Percentiles rank a stretch among this genome's conserved stretches.
Evolutionary conservation across 2,329 filamentous ascomycete species (phyloP).

Genomic region (Ceratocystiopsis sp.): DNA sequence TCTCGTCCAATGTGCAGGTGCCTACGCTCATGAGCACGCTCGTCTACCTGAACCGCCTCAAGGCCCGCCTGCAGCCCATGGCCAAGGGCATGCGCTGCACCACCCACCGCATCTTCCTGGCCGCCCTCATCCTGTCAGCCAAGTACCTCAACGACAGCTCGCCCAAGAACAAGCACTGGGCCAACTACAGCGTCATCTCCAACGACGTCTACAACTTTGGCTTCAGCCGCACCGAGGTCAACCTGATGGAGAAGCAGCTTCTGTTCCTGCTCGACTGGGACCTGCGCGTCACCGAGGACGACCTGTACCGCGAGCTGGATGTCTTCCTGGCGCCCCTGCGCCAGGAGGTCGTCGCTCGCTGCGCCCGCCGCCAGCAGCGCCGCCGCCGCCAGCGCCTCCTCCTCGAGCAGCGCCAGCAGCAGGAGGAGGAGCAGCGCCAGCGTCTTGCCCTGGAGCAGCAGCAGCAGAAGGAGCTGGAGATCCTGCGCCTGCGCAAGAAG

Average conservation of each 20-base stretch:
- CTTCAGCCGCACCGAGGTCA: constrained; percentile 90
- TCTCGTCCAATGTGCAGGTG: constrained; percentile 89
- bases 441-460: constrained; percentile 11
- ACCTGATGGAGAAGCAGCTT: constrained; percentile 98
- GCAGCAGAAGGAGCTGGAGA: constrained; percentile 8
- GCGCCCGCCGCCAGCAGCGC: constrained; percentile 32
- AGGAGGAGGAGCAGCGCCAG: constrained; percentile 26
- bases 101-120: constrained; percentile 93
- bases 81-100: constrained; percentile 95
- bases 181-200: constrained; percentile 71
- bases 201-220: constrained; percentile 53
- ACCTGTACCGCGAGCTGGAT: constrained; percentile 77
- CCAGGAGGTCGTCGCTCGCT: constrained; percentile 32
- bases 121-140: constrained; percentile 66
- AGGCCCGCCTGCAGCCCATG: constrained; percentile 72
- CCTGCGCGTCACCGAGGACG: constrained; percentile 65
- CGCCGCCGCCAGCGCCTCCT: constrained; percentile 8
- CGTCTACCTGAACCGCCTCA: constrained; percentile 78
- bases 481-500: constrained; percentile 5
- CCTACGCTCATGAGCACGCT: constrained; percentile 94
- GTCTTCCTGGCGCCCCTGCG: constrained; percentile 79
- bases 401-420: constrained; percentile 16
- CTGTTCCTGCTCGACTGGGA: constrained; percentile 93
- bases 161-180: constrained; percentile 99
- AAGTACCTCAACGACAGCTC: constrained; percentile 99